A percentile compares a stretch with the other conserved stretches of the same genome.
Evolutionary conservation across 176 grass and related monocot species (phyloP).

Genomic region (Carex myosuroides): DNA sequence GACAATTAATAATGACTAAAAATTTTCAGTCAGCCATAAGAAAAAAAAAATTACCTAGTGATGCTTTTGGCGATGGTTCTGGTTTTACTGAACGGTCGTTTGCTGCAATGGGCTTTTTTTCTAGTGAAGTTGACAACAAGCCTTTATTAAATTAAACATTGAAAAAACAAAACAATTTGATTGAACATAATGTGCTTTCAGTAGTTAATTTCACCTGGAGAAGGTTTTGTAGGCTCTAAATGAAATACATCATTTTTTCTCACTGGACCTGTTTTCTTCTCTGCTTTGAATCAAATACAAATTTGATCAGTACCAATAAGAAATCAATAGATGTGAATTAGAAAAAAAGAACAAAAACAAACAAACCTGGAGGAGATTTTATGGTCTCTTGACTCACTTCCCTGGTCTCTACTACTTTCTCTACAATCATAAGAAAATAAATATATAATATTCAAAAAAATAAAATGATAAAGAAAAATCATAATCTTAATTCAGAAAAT

Average conservation of each 20-base stretch:
- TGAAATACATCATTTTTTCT: slow-evolving; percentile 29
- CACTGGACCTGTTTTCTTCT: slow-evolving; percentile 38
- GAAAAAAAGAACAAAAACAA: not conserved
- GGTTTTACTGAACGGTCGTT: slow-evolving; percentile 10
- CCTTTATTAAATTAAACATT: not conserved
- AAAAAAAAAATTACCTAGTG: not conserved
- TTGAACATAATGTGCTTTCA: not conserved
- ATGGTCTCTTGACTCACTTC: slow-evolving; percentile 18
- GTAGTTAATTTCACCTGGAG: slow-evolving; percentile 28
- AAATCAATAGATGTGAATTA: slow-evolving; percentile 5
- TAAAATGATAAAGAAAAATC: not conserved
- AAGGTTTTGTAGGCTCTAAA: slow-evolving; percentile 26
- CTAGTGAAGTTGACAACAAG: not conserved
- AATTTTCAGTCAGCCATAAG: not conserved
- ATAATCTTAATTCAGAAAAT: not conserved
- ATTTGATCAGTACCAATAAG: not conserved
- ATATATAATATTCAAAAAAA: not conserved
- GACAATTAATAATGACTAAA: not conserved
- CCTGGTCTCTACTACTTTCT: slow-evolving; percentile 3
- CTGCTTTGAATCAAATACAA: slow-evolving; percentile 29
- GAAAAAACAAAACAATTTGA: not conserved
- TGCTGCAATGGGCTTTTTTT: not conserved
- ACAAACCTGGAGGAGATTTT: slow-evolving; percentile 29
- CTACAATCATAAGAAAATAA: not conserved
- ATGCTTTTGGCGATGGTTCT: slow-evolving; percentile 18